Base-by-base conservation (phyloP, 768 basidiomycete genomes). In the Boletales sp. region DNA sequence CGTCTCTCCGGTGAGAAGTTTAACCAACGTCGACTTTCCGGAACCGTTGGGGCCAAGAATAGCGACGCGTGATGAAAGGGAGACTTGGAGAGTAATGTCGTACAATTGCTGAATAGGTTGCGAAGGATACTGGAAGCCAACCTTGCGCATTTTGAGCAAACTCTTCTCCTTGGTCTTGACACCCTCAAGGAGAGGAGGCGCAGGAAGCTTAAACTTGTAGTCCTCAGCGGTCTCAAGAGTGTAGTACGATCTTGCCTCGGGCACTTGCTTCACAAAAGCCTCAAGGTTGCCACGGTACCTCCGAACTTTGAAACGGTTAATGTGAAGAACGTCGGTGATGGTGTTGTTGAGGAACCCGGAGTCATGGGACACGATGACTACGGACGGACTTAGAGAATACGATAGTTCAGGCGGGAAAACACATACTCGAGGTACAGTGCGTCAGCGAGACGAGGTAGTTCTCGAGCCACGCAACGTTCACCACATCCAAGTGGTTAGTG, bases 141-240 rank as follows among this genome's bases (percentile, higher is more conserved):
- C 94, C 69, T 89, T 88, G 71, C 94, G 90, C 93, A 97, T 95
- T 82, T 97, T 97, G 57, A 97, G 73, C 61, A 97, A 76, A 53
- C 83, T 84, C 84, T 95, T 97, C 77, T 97, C 94, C 82, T 97
- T 97, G 66, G 94, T 97, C 87, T 97, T 97, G 77, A 97, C 94
- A 87, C 94, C 94, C 58, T 97, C 94, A 55, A 97, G 88, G 57
- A 97, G 84, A 66, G 94, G 94, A 47, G 94, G 94, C 66, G 92
- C 87, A 50, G 94, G 94, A 61, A 97, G 85, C 83, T 93, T 94
- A 86, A 97, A 97, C 76, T 83, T 88, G 85, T 97, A 97, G 79
- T 95, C 91, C 75, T 95, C 94, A 46, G 83, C 82, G 51, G 94
- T 91, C 74, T 95, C 85, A 61, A 97, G 90, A 54, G 88, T 90